A percentile compares a stretch with the other conserved stretches of the same genome.
phyloP scores from a whole-genome alignment of 805 yeast species.

The Hermanozyma aechmeae region DNA sequence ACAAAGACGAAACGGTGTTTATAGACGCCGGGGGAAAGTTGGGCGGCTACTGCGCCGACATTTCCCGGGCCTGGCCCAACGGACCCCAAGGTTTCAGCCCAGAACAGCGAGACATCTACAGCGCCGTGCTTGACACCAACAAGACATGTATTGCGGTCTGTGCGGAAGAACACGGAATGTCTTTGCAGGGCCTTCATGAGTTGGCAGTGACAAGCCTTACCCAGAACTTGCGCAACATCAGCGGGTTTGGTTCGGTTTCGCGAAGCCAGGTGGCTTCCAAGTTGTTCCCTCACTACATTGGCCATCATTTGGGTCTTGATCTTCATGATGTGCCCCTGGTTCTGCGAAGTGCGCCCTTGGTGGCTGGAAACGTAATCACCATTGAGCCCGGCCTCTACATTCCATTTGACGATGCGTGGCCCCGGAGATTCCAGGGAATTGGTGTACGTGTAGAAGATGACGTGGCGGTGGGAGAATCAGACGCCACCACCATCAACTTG shows the following conservation, averaged over 20 bases:
- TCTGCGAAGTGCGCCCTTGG: constrained; percentile 46
- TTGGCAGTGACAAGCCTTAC: constrained; percentile 51
- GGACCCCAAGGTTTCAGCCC: constrained; percentile 57
- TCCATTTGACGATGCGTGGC: constrained; percentile 66
- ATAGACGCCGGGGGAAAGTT: constrained; percentile 92
- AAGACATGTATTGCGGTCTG: constrained; percentile 69
- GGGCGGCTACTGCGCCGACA: constrained; percentile 95
- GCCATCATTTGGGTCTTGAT: constrained; percentile 91
- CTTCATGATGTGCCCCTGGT: constrained; percentile 72
- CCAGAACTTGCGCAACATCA: constrained; percentile 54
- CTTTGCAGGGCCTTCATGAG: constrained; percentile 70
- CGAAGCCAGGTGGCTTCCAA: constrained; percentile 41
- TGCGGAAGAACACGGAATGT: constrained; percentile 38
- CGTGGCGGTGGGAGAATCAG: constrained; percentile 63
- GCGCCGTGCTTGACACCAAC: constrained; percentile 80
- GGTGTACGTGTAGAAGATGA: constrained; percentile 96
- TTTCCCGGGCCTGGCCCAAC: constrained; percentile 94
- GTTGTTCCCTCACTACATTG: constrained; percentile 88
- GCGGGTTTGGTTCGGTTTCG: constrained; percentile 51
- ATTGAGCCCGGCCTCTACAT: constrained; percentile 94
- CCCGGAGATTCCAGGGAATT: constrained; percentile 72
- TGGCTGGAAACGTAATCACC: constrained; percentile 76
- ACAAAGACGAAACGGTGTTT: constrained; percentile 71
- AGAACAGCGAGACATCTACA: constrained; percentile 79
- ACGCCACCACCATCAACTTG: constrained; percentile 41